phyloP scores from a whole-genome alignment of 176 grass and related monocot species.

The Stipa capillata region DNA sequence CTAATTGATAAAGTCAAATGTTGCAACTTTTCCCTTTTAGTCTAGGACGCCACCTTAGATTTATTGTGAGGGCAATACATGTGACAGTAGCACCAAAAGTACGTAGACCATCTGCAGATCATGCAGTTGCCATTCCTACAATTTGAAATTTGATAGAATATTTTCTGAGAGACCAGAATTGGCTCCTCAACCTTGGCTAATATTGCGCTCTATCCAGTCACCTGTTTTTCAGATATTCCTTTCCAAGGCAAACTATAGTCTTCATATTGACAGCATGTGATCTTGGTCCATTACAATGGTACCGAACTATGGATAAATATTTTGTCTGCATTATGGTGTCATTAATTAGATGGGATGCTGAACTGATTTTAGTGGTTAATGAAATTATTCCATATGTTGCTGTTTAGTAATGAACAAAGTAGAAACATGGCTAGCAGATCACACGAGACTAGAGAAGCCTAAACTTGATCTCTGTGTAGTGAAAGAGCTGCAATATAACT shows the following conservation, averaged over 20 bases:
- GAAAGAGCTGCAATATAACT: not conserved
- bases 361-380: not conserved
- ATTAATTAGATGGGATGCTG: not conserved
- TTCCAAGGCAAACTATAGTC: not conserved
- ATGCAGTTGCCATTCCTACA: not conserved
- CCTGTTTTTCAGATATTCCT: not conserved
- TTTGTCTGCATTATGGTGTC: not conserved
- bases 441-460: not conserved
- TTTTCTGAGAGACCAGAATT: not conserved
- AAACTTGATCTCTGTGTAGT: not conserved
- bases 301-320: not conserved
- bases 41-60: not conserved
- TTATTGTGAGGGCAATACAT: not conserved
- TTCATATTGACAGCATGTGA: not conserved
- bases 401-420: not conserved
- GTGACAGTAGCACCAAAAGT: not conserved
- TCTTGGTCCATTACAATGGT: not conserved
- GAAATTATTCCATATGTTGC: not conserved
- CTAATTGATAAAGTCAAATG: not conserved
- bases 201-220: not conserved
- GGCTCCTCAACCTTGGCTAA: not conserved
- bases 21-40: not conserved
- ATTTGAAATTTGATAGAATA: not conserved
- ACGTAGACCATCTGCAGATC: not conserved
- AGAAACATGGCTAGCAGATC: not conserved